These are phyloP conservation scores for Centrapalus pauciflorus DNA, from an alignment of 129 eudicot species.

Conservation along the genomic window DNA sequence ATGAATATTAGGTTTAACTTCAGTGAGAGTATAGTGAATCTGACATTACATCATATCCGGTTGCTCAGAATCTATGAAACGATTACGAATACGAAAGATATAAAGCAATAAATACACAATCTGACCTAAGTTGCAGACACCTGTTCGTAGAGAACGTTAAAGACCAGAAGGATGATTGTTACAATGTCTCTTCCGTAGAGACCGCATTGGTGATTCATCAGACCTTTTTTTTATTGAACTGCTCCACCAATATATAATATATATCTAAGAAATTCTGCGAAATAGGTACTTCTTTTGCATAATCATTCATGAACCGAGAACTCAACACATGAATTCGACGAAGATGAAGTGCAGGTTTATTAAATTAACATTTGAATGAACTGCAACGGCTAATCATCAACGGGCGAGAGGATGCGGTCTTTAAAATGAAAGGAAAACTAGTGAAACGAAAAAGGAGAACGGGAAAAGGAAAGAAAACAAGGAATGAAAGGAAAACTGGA, in stretches of 20 bases:
- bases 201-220: not conserved
- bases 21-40: not conserved
- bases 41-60: not conserved
- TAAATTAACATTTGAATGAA: not conserved
- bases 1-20: not conserved
- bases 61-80: not conserved
- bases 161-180: not conserved
- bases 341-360: not conserved
- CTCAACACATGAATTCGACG: not conserved
- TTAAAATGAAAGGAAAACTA: no score
- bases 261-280: not conserved
- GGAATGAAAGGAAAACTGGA: no score
- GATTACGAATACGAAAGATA: not conserved
- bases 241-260: no score
- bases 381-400: no score
- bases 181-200: not conserved
- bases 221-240: no score
- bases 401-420: no score
- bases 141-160: not conserved
- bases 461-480: no score
- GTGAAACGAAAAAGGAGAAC: no score
- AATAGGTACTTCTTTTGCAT: not conserved
- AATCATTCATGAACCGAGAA: not conserved
- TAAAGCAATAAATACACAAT: not conserved
- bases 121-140: no score